Evolutionary conservation across 2,329 filamentous ascomycete genomes (phyloP).

Genomic region (Fusarium pseudonygamai): DNA sequence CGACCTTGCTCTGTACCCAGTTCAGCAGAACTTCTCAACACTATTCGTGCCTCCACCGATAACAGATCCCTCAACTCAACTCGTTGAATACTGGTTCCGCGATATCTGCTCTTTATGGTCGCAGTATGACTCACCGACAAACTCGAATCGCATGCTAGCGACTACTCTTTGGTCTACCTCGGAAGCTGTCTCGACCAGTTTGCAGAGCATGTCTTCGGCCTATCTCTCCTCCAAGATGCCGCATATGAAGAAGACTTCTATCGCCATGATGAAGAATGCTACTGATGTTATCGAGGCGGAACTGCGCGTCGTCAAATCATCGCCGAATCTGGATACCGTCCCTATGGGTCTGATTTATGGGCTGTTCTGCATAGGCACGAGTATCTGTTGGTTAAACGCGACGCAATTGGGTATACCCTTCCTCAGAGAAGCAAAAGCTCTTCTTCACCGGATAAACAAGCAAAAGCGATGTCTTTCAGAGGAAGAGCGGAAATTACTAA

Average conservation of each 20-base stretch:
- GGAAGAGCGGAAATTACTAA: conserved; percentile 43
- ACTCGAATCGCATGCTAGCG: conserved; percentile 52
- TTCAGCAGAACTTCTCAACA: conserved; percentile 5
- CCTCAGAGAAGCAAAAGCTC: conserved; percentile 41
- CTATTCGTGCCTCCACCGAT: conserved; percentile 21
- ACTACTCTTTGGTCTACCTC: conserved; percentile 50
- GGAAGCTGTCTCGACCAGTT: conserved; percentile 50
- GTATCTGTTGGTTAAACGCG: conserved; percentile 52
- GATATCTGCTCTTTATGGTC: conserved; percentile 54
- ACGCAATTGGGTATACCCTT: conserved; percentile 46
- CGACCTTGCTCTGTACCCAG: conserved; percentile 2
- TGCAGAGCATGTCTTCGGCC: conserved; percentile 54
- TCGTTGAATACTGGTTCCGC: conserved; percentile 51
- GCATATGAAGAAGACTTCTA: conserved; percentile 46
- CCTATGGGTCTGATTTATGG: conserved; percentile 51
- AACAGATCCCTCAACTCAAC: conserved; percentile 37
- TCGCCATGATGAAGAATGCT: conserved; percentile 48
- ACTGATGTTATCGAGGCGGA: conserved; percentile 48
- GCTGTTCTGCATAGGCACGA: conserved; percentile 53
- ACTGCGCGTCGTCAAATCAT: conserved; percentile 37
- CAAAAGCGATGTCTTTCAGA: conserved; percentile 23
- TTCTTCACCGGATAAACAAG: conserved; percentile 41
- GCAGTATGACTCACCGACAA: conserved; percentile 51
- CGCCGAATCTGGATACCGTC: conserved; percentile 26
- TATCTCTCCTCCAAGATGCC: conserved; percentile 49